Evolutionary conservation across 1,139 yeast species (phyloP), one percentile per base, ranked within the genome.

Genomic region (Candida labiduridarum): DNA sequence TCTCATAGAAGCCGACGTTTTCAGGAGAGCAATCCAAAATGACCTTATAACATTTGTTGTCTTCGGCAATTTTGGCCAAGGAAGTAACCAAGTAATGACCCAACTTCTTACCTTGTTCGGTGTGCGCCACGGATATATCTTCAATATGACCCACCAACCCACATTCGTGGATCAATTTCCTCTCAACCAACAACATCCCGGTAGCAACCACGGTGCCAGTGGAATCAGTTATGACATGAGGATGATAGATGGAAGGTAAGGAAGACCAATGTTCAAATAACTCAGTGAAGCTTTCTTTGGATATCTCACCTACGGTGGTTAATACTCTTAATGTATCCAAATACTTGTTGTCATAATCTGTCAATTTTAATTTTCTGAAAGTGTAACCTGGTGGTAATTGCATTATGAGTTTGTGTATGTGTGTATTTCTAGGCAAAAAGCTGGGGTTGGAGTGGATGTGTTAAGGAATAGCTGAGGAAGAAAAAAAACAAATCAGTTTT

Each of bases 141-240:
- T 94, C 99, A 55, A 94, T 87, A 68, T 94, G 99, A 4, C 98
- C 99, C 11, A 90, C 96, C 49, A 76, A 68, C 0, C 96, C 96
- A 66, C 95, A 85, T 46, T 75, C 82, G 65, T 92, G 98, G 47
- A 87, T 84, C 52, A 84, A 59, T 60, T 87, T 87, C 47, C 70
- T 72, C 60, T 87, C 95, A 15, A 87, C 67, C 11, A 76, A 56
- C 35, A 76, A 64, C 79, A 74, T 75, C 1, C 81, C 81, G 0
- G 80, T 74, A 45, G 80, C 78, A 3, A 74, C 80, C 4, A 87
- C 67, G 6, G 75, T 59, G 11, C 67, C 83, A 61, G 39, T 77
- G 1, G 60, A 62, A 49, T 85, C 77, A 9, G 80, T 67, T 41
- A 87, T 82, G n/a, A 86, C 91, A 44, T 77, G 71, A 0, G 87